Conservation (phyloP, 148 eudicot species). For the Rhododendron ovatum region DNA sequence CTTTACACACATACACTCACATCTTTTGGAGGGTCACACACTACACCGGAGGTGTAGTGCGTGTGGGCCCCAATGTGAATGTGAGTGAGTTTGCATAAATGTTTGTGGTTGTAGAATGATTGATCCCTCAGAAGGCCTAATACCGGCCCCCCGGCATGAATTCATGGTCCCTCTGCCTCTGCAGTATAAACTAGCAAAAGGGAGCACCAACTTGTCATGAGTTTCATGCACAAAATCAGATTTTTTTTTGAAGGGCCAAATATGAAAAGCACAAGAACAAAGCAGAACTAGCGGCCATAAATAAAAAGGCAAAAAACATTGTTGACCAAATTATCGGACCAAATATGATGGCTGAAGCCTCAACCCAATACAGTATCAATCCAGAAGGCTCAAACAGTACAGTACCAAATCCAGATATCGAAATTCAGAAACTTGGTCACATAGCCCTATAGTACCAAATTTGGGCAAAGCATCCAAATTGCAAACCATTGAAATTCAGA, state of each 20-base stretch:
- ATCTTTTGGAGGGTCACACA: too few relatives aligned
- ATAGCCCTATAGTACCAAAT: not conserved
- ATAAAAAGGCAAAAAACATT: not conserved
- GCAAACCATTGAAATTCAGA: not conserved
- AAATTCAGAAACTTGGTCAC: not conserved
- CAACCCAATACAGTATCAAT: not conserved
- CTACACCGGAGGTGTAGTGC: too few relatives aligned
- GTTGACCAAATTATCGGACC: not conserved
- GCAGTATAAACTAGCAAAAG: conserved; percentile 5
- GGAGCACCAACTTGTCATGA: too few relatives aligned
- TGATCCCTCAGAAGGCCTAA: conserved; percentile 15
- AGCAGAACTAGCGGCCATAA: not conserved
- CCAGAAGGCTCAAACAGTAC: not conserved
- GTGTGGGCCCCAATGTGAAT: too few relatives aligned
- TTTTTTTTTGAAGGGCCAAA: too few relatives aligned
- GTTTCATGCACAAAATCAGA: too few relatives aligned
- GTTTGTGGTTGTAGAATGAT: too few relatives aligned
- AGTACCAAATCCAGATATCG: not conserved
- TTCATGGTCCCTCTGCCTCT: conserved; percentile 26
- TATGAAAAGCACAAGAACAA: not conserved
- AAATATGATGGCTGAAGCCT: not conserved
- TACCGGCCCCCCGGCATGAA: conserved; percentile 14
- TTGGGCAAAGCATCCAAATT: not conserved
- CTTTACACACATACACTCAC: too few relatives aligned
- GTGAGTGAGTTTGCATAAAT: too few relatives aligned